Evolutionary conservation across 768 basidiomycete species (phyloP).

Genomic region (Dacryopinax spathularia): DNA sequence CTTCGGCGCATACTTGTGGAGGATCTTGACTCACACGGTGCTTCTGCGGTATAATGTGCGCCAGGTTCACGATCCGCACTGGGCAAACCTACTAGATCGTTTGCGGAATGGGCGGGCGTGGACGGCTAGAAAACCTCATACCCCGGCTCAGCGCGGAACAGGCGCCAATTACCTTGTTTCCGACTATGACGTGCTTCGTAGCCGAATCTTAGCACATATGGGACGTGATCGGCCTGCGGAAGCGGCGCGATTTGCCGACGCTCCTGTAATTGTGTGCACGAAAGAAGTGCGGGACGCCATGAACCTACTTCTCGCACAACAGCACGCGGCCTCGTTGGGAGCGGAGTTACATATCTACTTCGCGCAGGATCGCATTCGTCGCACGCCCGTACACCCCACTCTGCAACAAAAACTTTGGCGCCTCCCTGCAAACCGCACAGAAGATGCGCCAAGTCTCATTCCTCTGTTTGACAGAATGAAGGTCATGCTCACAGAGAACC

Average conservation of each 20-base stretch:
- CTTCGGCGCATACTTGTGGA: neutral
- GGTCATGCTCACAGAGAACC: conserved; percentile 3
- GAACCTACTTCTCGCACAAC: neutral
- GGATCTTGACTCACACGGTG: neutral
- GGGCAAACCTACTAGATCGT: neutral
- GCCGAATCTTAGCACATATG: neutral
- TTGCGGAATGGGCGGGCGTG: neutral
- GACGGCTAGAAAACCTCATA: neutral
- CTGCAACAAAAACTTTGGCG: neutral
- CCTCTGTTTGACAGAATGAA: conserved; percentile 3
- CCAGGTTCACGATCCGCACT: neutral
- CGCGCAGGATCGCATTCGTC: neutral
- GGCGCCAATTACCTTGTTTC: neutral
- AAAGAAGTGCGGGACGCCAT: neutral
- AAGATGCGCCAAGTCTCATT: neutral
- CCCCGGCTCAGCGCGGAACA: neutral
- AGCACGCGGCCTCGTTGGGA: neutral
- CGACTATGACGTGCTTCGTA: neutral
- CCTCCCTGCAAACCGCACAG: neutral
- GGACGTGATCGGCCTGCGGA: neutral
- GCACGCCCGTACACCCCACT: neutral
- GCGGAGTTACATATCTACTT: neutral
- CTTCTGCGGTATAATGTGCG: neutral
- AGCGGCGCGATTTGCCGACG: neutral
- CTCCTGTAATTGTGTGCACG: neutral